Evolutionary conservation across 768 basidiomycete species (phyloP), one percentile per base, ranked within the genome.

Genomic region (Mycena kentingensis): DNA sequence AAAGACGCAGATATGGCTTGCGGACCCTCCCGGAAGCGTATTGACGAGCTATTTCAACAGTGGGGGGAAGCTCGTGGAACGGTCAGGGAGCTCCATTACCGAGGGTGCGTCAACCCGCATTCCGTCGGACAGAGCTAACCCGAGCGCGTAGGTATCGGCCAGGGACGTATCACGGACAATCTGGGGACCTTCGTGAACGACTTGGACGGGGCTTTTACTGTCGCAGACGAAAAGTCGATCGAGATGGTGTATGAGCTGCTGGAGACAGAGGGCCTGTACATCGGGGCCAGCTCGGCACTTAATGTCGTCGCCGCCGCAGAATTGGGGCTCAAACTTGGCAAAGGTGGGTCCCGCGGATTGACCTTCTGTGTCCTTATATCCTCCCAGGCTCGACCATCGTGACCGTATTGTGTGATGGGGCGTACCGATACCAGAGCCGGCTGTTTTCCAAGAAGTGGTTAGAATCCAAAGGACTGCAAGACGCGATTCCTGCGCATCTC

Each of bases 11-110:
- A 78, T 90, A 47, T 98, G 91, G 91, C 73, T 99, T 27, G 97
- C 97, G 13, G 97, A 99, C 64, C 97, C 97, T 13, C 97, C 97
- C 0, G 97, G 97, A 34, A 93, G 91, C 66, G 92, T 97, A 46
- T 73, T 99, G 62, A 82, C 89, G 55, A 83, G 89, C 66, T 91
- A 92, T 63, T 67, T 98, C 38, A 80, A 77, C 34, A 91, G 84
- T 54, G 94, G 93, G 0, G 86, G 90, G 19, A 84, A 85, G 67
- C 72, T 93, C 46, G 68, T 72, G 16, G 93, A 96, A 63, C 74
- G 94, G 54, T 73, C 70, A 25, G 93, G 93, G n/a, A 84, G 90
- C 58, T 93, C 90, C 3, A 93, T 96, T 61, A 94, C 93, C 0
- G 93, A 96, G 81, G 93, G 93, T 90, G 45, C 24, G 69, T 58